Evolutionary conservation across 108 stramenopile genomes (phyloP), one percentile per base, ranked within the genome.

Genomic region (Parietichytrium sp.): DNA sequence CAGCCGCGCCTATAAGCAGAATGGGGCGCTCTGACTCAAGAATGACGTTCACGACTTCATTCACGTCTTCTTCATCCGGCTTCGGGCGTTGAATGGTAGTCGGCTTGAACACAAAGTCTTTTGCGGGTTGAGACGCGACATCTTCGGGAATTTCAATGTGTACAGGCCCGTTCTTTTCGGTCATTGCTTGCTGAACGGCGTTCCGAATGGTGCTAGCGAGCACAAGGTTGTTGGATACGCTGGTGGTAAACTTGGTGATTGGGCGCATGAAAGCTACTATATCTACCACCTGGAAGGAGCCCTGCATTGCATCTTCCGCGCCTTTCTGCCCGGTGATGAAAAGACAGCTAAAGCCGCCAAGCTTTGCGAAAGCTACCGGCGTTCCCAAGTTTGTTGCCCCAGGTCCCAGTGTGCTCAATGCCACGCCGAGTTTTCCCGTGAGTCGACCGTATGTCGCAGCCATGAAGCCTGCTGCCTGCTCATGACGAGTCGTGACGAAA

Each of bases 401-500:
- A 3, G 83, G 83, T 3, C 83, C 83, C 52, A 83, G 78, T 16
- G 83, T 83, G 13, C 79, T 80, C n/a, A 83, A 38, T 10, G 79
- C 78, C 23, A 83, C 83, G 12, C 52, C 83, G 29, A 78, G 52
- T 53, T 83, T 79, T n/a, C 83, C 83, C n/a, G 83, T 83, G 3
- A 83, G 18, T 18, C 83, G 16, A 51, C 83, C 83, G n/a, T 80
- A 20, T 49, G 83, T 83, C 27, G 83, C 79, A n/a, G 52, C 51
- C 33, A 83, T 83, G 79, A 83, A 83, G 47, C 83, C 83, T 0
- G 83, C 83, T n/a, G 83, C 83, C 80, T 83, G 83, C 48, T 83
- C 83, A 20, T 83, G 83, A 23, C 83, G 83, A n/a, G 50, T 52
- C n/a, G 80, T 30, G 50, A 83, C 38, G 33, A 83, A 38, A 48